These are phyloP conservation scores for Xylariales sp. DNA, from an alignment of 2,329 filamentous ascomycete genomes.

Conservation along the genomic window DNA sequence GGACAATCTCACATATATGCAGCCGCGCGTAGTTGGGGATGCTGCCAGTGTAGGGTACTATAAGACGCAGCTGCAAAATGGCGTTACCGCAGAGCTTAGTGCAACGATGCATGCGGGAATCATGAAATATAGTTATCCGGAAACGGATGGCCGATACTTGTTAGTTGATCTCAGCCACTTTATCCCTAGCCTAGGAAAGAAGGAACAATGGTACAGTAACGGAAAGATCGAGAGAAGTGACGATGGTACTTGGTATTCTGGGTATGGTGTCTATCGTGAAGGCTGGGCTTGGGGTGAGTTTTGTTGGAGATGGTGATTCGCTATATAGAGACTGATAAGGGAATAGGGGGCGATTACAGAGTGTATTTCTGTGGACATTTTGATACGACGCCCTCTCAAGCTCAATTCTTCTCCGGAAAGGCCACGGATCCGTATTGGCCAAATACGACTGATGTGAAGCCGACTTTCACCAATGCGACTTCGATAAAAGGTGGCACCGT, in stretches of 20 bases:
- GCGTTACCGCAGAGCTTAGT: conserved; percentile 43
- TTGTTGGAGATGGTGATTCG: background rate
- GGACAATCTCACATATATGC: conserved; percentile 45
- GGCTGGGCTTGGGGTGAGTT: conserved; percentile 34
- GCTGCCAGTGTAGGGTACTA: conserved; percentile 50
- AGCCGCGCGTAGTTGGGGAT: conserved; percentile 32
- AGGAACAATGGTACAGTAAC: conserved; percentile 37
- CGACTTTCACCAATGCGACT: conserved; percentile 46
- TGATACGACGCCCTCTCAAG: conserved; percentile 27
- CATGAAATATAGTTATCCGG: conserved; percentile 46
- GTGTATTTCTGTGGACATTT: conserved; percentile 41
- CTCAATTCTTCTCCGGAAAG: conserved; percentile 35
- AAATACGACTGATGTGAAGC: conserved; percentile 23
- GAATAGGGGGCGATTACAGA: conserved; percentile 32
- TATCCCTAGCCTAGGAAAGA: conserved; percentile 34
- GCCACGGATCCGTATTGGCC: conserved; percentile 40
- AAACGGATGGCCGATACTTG: conserved; percentile 33
- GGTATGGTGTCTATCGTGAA: conserved; percentile 41
- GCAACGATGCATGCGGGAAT: conserved; percentile 46
- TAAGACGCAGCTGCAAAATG: conserved; percentile 43
- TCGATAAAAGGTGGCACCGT: conserved; percentile 46
- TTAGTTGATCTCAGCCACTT: conserved; percentile 45
- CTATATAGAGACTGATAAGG: conserved; percentile 4
- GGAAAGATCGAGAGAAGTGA: conserved; percentile 33
- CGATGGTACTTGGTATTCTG: conserved; percentile 35